phyloP scores from a whole-genome alignment of 179 eudicot genomes.

The Patellifolia procumbens region DNA sequence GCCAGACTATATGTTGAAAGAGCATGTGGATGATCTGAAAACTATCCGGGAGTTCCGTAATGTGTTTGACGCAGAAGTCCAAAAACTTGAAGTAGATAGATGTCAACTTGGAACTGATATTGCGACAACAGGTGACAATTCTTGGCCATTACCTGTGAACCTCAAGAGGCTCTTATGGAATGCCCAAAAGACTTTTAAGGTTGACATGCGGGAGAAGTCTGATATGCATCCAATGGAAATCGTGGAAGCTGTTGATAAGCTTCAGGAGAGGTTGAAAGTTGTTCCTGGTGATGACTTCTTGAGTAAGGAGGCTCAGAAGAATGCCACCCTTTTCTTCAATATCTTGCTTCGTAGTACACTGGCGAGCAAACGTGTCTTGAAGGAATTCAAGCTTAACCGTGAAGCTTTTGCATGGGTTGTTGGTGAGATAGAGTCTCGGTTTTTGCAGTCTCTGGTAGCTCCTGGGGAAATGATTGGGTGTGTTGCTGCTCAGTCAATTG shows the following conservation, averaged over 20 bases:
- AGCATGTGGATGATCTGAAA: conserved; percentile 85
- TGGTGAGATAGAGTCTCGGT: conserved; percentile 96
- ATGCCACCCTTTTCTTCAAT: conserved; percentile 91
- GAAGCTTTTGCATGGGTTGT: conserved; percentile 99
- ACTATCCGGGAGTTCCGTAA: conserved; percentile 81
- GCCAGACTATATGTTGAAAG: conserved; percentile 82
- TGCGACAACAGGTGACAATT: conserved; percentile 87
- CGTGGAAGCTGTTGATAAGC: conserved; percentile 95
- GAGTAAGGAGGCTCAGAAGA: conserved; percentile 95
- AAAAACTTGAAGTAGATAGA: conserved; percentile 90
- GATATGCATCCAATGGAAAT: conserved; percentile 98
- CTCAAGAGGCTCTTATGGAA: conserved; percentile 83
- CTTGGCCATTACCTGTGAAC: conserved; percentile 96
- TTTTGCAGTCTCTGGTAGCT: conserved; percentile 93
- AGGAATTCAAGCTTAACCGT: conserved; percentile 83
- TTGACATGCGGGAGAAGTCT: conserved; percentile 76
- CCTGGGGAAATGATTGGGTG: conserved; percentile 99
- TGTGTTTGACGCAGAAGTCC: conserved; percentile 93
- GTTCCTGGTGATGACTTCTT: conserved; percentile 93
- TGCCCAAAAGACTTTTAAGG: conserved; percentile 93
- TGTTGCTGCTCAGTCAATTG: conserved; percentile 98
- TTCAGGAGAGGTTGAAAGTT: conserved; percentile 94
- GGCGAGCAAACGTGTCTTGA: conserved; percentile 88
- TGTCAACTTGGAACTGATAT: conserved; percentile 85
- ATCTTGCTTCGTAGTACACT: conserved; percentile 93